Evolutionary conservation across 805 yeast species (phyloP), one percentile per base, ranked within the genome.

Genomic region (Yarrowia divulgata): DNA sequence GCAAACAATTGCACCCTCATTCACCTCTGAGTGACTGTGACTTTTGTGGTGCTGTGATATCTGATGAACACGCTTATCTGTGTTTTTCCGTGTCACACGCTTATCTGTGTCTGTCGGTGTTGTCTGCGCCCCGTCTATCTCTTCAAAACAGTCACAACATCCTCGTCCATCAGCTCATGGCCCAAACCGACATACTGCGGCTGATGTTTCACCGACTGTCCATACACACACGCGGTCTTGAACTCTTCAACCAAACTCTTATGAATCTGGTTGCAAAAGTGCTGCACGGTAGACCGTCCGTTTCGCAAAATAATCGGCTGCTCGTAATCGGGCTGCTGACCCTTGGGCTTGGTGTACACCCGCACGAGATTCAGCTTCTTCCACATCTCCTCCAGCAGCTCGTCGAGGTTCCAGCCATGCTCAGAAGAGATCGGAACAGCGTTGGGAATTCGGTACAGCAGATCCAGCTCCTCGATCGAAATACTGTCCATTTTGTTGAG

Each of bases 381-480:
- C 99, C 99, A 95, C 98, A 95, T 95, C 77, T 87, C 83, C 76
- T 94, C 97, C 74, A 95, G 83, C 73, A 95, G 84, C 80, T 94
- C 98, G 79, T 95, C 99, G 77, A 95, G 82, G 77, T 95, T 95
- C 99, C 99, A 95, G 73, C 96, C 97, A 77, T 90, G 85, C 72
- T 97, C 98, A 8, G 97, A 90, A 10, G 97, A 91, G 71, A 95
- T 94, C 48, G 99, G 99, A 66, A 95, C 97, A 8, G 98, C 98
- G 80, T 95, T 88, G 64, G 99, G 99, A 74, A 95, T 95, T 77
- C 95, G 87, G 82, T 91, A 90, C 71, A 95, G 80, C 70, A 95
- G 81, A 73, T 95, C 97, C 74, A 95, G 85, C 79, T 95, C 99
- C 80, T 95, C 96, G 68, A 94, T 85, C 8, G 97, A 90, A 77